These are phyloP conservation scores for Clarkia xantiana DNA, from an alignment of 345 rosid genomes.

Conservation along the genomic window DNA sequence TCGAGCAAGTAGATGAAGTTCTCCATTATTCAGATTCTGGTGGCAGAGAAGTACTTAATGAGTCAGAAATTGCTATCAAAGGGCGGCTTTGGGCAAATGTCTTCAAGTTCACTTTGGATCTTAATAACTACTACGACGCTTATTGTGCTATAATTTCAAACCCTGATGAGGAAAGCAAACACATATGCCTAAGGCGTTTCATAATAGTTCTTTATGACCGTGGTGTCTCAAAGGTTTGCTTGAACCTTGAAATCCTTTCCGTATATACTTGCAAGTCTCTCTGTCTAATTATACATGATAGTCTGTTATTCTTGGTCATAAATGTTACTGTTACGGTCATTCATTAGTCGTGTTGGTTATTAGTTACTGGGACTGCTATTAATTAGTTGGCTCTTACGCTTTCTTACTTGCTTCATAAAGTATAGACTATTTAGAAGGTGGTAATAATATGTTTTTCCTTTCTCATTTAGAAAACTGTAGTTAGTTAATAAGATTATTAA, in stretches of 20 bases:
- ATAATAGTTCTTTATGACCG: constrained; percentile 75
- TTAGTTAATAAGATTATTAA: too few species aligned
- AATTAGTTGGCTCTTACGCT: too few species aligned
- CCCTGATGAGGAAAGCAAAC: constrained; percentile 95
- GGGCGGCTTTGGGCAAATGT: constrained; percentile 95
- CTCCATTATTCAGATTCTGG: constrained; percentile 19
- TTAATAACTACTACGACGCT: constrained; percentile 72
- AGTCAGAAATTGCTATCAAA: constrained; percentile 38
- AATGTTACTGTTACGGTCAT: too few species aligned
- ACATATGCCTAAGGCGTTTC: constrained; percentile 87
- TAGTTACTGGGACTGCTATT: too few species aligned
- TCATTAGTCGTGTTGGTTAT: too few species aligned
- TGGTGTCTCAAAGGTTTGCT: constrained; percentile 66
- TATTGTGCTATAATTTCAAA: constrained; percentile 94
- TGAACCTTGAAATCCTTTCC: not conserved
- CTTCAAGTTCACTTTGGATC: constrained; percentile 85
- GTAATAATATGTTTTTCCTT: too few species aligned
- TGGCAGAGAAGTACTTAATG: constrained; percentile 23
- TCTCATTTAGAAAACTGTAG: too few species aligned
- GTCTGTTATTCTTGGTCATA: not conserved
- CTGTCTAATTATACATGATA: too few species aligned
- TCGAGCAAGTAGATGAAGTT: constrained; percentile 96
- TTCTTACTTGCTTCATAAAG: too few species aligned
- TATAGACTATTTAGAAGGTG: too few species aligned
- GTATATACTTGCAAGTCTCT: constrained; percentile 2